A percentile compares a stretch with the other conserved stretches of the same genome.
phyloP scores from a whole-genome alignment of 768 basidiomycete genomes.

The Imleria badia region DNA sequence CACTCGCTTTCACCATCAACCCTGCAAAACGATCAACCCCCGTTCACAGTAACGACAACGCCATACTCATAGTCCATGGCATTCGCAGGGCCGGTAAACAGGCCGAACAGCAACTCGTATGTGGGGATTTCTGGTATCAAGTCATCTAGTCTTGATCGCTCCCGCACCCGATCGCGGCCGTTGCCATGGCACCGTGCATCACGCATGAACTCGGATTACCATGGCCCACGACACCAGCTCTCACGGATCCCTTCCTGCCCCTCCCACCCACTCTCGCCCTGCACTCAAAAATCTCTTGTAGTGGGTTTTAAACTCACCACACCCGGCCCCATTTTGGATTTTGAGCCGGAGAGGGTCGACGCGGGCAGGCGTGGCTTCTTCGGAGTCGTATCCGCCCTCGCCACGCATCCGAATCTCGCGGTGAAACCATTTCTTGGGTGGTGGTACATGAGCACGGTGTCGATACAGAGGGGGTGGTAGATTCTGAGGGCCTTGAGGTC shows the following conservation, averaged over 20 bases:
- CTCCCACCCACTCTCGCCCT: conserved; percentile 58
- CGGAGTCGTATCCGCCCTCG: conserved; percentile 92
- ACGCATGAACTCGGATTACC: conserved; percentile 78
- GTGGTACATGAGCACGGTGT: no score
- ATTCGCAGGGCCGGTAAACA: no score
- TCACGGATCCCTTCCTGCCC: conserved; percentile 43
- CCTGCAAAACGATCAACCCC: conserved; percentile 39
- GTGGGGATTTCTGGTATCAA: no score
- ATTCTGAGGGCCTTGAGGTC: no score
- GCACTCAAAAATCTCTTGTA: conserved; percentile 88
- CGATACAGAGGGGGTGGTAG: conserved; percentile 87
- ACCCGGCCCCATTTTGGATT: conserved; percentile 70
- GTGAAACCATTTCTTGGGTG: conserved; percentile 89
- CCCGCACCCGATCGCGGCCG: no score
- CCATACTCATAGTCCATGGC: no score
- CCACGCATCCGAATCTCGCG: no score
- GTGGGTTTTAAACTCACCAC: conserved; percentile 85
- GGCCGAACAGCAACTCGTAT: no score
- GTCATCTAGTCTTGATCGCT: no score
- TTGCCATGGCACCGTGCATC: conserved; percentile 86
- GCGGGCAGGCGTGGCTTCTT: conserved; percentile 91
- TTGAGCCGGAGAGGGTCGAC: conserved; percentile 83
- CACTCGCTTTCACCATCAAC: conserved; percentile 54
- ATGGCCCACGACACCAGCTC: conserved; percentile 77
- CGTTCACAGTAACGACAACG: background rate